These are phyloP conservation scores for Backusella sp. DNA, from an alignment of 192 early-diverging fungal genomes.

Conservation along the genomic window DNA sequence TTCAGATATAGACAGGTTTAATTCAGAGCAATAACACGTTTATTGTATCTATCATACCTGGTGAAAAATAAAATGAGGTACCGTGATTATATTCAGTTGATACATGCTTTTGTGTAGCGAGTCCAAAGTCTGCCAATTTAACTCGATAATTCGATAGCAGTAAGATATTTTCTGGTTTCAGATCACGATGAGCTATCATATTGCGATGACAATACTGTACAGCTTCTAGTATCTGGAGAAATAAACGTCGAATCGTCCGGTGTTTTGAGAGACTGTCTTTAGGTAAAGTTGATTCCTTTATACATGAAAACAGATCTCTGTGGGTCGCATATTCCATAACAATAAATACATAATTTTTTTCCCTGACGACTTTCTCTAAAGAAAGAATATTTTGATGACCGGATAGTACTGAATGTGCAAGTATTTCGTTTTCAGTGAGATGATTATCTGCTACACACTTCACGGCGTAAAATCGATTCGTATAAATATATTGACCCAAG, in stretches of 20 bases:
- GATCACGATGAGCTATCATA: slow-evolving; percentile 74
- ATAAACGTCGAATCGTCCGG: slow-evolving; percentile 70
- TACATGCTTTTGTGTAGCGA: slow-evolving; percentile 69
- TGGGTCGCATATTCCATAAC: slow-evolving; percentile 78
- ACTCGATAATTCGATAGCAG: slow-evolving; percentile 55
- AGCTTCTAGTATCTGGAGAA: slow-evolving; percentile 83
- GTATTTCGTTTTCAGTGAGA: slow-evolving; percentile 62
- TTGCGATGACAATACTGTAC: slow-evolving; percentile 69
- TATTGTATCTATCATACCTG: slow-evolving; percentile 39
- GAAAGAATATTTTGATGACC: slow-evolving; percentile 68
- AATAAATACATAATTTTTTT: slow-evolving; percentile 58
- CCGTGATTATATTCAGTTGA: slow-evolving; percentile 73
- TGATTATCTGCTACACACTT: slow-evolving; percentile 72
- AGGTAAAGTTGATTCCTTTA: slow-evolving; percentile 54
- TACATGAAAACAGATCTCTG: slow-evolving; percentile 93
- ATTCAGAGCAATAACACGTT: background rate
- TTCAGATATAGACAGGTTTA: slow-evolving; percentile 6
- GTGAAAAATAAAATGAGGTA: slow-evolving; percentile 56
- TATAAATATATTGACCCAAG: slow-evolving; percentile 57
- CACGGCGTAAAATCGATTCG: slow-evolving; percentile 61
- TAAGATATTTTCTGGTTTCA: slow-evolving; percentile 84
- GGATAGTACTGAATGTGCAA: slow-evolving; percentile 60
- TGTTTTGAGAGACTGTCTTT: slow-evolving; percentile 67
- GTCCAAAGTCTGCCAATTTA: slow-evolving; percentile 94
- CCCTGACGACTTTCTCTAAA: slow-evolving; percentile 65